phyloP scores from a whole-genome alignment of 2,329 filamentous ascomycete species.

The Didymella pinodella region DNA sequence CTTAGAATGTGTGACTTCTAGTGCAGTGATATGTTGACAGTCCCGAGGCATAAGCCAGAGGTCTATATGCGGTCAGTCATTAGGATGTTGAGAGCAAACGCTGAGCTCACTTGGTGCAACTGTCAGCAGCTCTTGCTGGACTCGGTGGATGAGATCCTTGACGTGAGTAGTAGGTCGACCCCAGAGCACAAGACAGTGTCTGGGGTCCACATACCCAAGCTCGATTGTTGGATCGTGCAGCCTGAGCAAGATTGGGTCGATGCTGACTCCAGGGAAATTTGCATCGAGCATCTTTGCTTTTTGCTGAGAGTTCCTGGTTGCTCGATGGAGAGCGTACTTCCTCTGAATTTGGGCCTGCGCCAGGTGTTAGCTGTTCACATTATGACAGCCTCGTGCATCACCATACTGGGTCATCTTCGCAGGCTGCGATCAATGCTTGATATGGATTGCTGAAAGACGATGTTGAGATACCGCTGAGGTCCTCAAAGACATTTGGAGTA shows the following conservation, averaged over 20 bases:
- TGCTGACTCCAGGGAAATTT: constrained; percentile 73
- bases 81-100: neutral
- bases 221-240: constrained; percentile 70
- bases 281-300: constrained; percentile 73
- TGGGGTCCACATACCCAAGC: constrained; percentile 74
- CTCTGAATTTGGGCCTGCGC: constrained; percentile 70
- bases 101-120: constrained; percentile 72
- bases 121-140: constrained; percentile 72
- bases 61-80: constrained; percentile 56
- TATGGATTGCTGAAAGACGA: constrained; percentile 72
- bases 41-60: constrained; percentile 86
- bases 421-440: constrained; percentile 73
- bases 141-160: constrained; percentile 68
- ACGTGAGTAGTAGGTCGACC: constrained; percentile 79
- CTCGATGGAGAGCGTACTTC: constrained; percentile 77
- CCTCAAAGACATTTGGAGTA: constrained; percentile 44
- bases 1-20: constrained; percentile 85
- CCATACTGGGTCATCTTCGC: constrained; percentile 71
- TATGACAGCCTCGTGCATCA: neutral
- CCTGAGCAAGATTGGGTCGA: constrained; percentile 78
- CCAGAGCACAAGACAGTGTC: constrained; percentile 89
- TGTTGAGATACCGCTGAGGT: constrained; percentile 51
- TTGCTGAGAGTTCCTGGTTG: constrained; percentile 77
- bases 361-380: neutral
- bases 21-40: constrained; percentile 81